Evolutionary conservation across 129 eudicot genomes (phyloP), one percentile per base, ranked within the genome.

Genomic region (Sambucus nigra): DNA sequence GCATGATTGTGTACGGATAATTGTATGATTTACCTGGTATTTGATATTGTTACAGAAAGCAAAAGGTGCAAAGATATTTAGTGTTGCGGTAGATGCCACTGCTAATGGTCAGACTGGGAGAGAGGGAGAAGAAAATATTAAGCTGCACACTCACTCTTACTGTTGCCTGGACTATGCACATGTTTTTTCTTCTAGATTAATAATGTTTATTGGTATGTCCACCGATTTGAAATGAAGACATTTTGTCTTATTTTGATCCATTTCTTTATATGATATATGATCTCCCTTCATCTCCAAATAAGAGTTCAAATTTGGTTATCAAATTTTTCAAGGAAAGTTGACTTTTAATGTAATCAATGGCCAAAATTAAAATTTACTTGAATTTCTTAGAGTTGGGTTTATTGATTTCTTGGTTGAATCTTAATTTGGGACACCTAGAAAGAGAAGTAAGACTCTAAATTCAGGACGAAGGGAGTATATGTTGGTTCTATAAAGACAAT

Each of bases 111-210:
- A 60, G n/a, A 44, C 44, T 53, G 83, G 84, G 74, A 83, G 83
- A 81, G 95, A 79, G 27, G 95, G 95, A 47, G 99, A 86, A 23
- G 99, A 86, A 23, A 92, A 92, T 69, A 69, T 73, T 17, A 92
- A 91, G 76, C 57, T 86, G 63, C 99, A 92, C 51, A 92, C 99
- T 24, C 99, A 92, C 55, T 86, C 94, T 21, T 92, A 86, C 59
- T 92, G 99, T 53, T 92, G 99, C 41, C 76, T 86, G 22, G 95
- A 92, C 59, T 92, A 92, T 73, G 88, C 96, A 47, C 99, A 92
- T 96, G 96, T 89, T 67, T 65, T 33, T 65, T 25, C 49, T 39
- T 28, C 59, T 44, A 20, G 18, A 24, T 42, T 9, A 23, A 61
- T 67, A 22, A 20, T 55, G 4, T 27, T 15, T 66, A 56, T 14